phyloP scores from a whole-genome alignment of 306 rosid species.

The Hylodesmum podocarpum region DNA sequence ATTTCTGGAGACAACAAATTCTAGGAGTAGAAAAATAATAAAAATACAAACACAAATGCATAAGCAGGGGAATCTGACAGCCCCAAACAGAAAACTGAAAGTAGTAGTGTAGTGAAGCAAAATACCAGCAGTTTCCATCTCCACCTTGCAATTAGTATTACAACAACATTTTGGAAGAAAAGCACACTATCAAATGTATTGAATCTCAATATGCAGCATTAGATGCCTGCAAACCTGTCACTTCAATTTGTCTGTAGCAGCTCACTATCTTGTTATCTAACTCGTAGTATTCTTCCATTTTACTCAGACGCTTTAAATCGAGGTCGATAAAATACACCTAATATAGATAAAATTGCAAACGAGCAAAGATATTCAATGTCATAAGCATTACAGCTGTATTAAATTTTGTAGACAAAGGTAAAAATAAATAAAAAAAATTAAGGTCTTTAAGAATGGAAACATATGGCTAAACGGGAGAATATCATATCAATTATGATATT shows the following conservation, averaged over 20 bases:
- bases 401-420: background rate
- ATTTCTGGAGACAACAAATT: slow-evolving; percentile 6
- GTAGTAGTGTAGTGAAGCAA: slow-evolving; percentile 9
- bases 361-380: slow-evolving; percentile 21
- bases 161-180: slow-evolving; percentile 31
- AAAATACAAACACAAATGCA: background rate
- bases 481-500: background rate
- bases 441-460: background rate
- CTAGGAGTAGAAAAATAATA: background rate
- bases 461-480: background rate
- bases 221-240: slow-evolving; percentile 30
- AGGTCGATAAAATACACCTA: slow-evolving; percentile 85
- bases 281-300: slow-evolving; percentile 78
- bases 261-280: slow-evolving; percentile 83
- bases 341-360: slow-evolving; percentile 34
- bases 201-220: slow-evolving; percentile 36
- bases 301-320: slow-evolving; percentile 75
- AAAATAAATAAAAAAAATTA: too few species aligned
- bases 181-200: slow-evolving; percentile 10
- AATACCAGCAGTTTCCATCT: slow-evolving; percentile 18
- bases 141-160: slow-evolving; percentile 12
- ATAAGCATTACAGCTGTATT: slow-evolving; percentile 12
- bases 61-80: background rate
- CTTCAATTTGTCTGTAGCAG: slow-evolving; percentile 54
- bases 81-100: background rate